phyloP scores from a whole-genome alignment of 768 basidiomycete species.

The Austroboletus festivus region DNA sequence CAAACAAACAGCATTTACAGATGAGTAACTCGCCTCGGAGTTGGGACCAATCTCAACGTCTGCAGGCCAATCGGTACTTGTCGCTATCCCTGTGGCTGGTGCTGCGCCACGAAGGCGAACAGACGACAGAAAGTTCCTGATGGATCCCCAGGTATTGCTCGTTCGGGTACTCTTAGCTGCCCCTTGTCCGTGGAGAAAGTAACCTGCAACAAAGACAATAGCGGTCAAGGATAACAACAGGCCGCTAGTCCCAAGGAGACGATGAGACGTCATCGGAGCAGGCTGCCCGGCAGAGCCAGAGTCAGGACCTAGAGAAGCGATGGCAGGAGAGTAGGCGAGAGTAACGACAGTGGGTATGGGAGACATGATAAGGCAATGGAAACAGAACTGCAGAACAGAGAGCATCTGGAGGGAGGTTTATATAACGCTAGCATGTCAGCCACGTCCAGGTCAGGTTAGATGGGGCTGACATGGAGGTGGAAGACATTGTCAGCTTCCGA shows the following conservation, averaged over 20 bases:
- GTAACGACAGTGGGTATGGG: conserved; percentile 12
- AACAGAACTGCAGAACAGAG: background rate
- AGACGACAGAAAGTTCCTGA: conserved; percentile 6
- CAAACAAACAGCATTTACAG: background rate
- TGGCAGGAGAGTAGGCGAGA: conserved; percentile 2
- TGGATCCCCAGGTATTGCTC: conserved; percentile 6
- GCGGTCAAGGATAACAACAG: conserved; percentile 11
- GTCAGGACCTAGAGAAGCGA: background rate
- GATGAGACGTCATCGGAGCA: background rate
- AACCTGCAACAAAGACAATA: conserved; percentile 12
- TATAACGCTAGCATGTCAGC: background rate
- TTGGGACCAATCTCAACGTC: conserved; percentile 13
- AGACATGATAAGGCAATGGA: conserved; percentile 13
- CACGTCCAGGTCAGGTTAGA: too few species aligned
- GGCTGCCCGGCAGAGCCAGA: background rate
- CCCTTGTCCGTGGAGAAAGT: conserved; percentile 14
- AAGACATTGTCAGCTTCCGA: too few species aligned
- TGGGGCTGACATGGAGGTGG: too few species aligned
- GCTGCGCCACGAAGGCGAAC: conserved; percentile 1
- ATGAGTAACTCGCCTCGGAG: conserved; percentile 5
- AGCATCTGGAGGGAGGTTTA: background rate
- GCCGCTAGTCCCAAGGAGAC: conserved; percentile 13
- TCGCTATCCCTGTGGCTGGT: background rate
- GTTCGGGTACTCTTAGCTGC: background rate
- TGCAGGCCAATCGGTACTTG: background rate